Evolutionary conservation across 169 alveolate genomes (phyloP).

Genomic region (Babesia caballi): DNA sequence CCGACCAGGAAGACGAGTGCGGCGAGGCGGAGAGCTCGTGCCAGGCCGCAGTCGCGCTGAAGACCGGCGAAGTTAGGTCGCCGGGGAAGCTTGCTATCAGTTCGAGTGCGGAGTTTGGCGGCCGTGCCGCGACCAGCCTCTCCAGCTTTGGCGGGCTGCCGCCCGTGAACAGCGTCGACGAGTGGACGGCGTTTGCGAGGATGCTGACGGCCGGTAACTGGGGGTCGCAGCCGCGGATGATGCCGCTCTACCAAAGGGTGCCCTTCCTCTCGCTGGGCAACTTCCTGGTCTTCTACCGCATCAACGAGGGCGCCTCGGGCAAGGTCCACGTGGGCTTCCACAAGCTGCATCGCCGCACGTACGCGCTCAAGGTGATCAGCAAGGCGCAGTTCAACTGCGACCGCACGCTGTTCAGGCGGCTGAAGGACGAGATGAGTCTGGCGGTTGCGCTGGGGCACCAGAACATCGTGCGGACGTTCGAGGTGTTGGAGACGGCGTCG

Average conservation of each 20-base stretch:
- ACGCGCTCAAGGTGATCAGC: slow-evolving; percentile 71
- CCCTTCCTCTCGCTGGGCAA: slow-evolving; percentile 65
- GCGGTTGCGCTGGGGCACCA: slow-evolving; percentile 75
- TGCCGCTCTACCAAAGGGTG: slow-evolving; percentile 49
- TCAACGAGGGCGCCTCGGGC: slow-evolving; percentile 77
- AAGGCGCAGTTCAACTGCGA: slow-evolving; percentile 70
- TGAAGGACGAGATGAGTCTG: slow-evolving; percentile 75
- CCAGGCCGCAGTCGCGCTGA: not conserved
- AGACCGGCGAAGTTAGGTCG: not conserved
- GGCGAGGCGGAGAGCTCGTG: not conserved
- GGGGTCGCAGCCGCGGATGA: not conserved
- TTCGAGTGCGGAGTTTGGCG: not conserved
- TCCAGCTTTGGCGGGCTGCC: not conserved
- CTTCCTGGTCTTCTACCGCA: slow-evolving; percentile 67
- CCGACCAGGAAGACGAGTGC: not conserved
- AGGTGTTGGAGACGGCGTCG: slow-evolving; percentile 74
- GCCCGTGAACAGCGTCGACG: not conserved
- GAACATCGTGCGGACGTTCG: slow-evolving; percentile 73
- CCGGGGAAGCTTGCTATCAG: not conserved
- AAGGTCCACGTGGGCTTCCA: slow-evolving; percentile 72
- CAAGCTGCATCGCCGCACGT: slow-evolving; percentile 49
- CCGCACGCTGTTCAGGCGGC: slow-evolving; percentile 47
- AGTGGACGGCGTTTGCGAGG: not conserved
- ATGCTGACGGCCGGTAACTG: not conserved
- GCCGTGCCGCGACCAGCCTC: not conserved